Base-by-base conservation (phyloP, 1,139 yeast genomes). In the Scheffersomyces lignicola region DNA sequence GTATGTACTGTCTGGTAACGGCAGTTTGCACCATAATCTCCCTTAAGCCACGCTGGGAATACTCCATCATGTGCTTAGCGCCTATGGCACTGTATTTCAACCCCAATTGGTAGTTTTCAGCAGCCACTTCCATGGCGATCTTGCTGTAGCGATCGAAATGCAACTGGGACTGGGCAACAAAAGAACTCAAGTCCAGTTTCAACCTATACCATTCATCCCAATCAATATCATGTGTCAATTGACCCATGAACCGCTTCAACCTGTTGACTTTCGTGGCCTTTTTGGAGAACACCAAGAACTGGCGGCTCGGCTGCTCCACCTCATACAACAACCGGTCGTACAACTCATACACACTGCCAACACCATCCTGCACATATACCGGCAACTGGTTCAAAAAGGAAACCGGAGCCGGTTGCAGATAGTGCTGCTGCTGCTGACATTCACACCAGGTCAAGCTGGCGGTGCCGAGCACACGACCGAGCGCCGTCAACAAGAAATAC, bases 311-410 rank as follows among this genome's bases (percentile, higher is more conserved):
- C 7, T 18, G 24, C 10, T 39, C 40, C 10, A 41, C 41, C 32
- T 51, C 52, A 33, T 49, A 51, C 17, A 49, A 15, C 15, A 42
- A 23, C 11, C 27, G 31, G 16, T 42, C 36, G 49, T 42, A 47
- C 7, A 37, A 33, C 11, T 35, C 29, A 24, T 12, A 18, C 10
- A 45, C n/a, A 20, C 42, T 40, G 17, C 42, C 48, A 20, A 33
- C 23, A 2, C 10, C 5, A 24, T 5, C 15, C 16, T 24, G 28
- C 14, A 24, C 5, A n/a, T n/a, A n/a, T n/a, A n/a, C 38, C 9
- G 8, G 43, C 33, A 6, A 33, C 22, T 7, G 41, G 37, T 24
- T 41, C 31, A 15, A 25, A 33, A 5, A 17, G 24, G 6, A 30
- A 13, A 9, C 20, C 24, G 2, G 40, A n/a, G n/a, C n/a, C n/a